Base-by-base conservation (phyloP, 768 basidiomycete species). In the Lactarius deliciosus region DNA sequence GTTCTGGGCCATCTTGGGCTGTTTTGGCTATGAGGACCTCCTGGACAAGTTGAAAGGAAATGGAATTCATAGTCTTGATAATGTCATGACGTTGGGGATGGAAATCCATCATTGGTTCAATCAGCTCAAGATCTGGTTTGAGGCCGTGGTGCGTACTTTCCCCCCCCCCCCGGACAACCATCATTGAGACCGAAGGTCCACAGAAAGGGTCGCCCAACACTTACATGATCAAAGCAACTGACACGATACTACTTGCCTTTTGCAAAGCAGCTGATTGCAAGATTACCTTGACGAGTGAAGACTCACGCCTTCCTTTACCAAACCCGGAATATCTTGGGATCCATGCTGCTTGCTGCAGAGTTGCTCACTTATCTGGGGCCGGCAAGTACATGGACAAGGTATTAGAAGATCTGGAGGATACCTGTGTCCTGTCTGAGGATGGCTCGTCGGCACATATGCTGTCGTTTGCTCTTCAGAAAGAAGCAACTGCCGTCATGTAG, bases 211-310 rank as follows among this genome's bases (percentile, higher is more conserved):
- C n/a, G 10, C 10, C 45, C 45, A 22, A n/a, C 45, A 47, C 45
- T 4, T 47, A 47, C 9, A 10, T 8, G 20, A 45, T 45, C 20
- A 45, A n/a, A n/a, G 20, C 43, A 43, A 18, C 18, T 22, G 18
- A 11, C 10, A 0, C 3, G 9, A 5, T 8, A 2, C 0, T 3
- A 0, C 45, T 47, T 2, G 5, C 1, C 45, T 0, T 4, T 11
- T 47, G 45, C 45, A 47, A 22, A 47, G n/a, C n/a, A 4, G 18
- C 3, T 10, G n/a, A 47, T 47, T 1, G n/a, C 8, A 22, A 5
- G 45, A 47, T 47, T 5, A 22, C 45, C 43, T 47, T 47, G 11
- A n/a, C n/a, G 11, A 47, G 45, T 47, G 45, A 0, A 6, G 10
- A 10, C 45, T 3, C 10, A 2, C 3, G 6, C 9, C n/a, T 47